Base-by-base conservation (phyloP, 495 filamentous ascomycete species). In the Immersiella caudata region DNA sequence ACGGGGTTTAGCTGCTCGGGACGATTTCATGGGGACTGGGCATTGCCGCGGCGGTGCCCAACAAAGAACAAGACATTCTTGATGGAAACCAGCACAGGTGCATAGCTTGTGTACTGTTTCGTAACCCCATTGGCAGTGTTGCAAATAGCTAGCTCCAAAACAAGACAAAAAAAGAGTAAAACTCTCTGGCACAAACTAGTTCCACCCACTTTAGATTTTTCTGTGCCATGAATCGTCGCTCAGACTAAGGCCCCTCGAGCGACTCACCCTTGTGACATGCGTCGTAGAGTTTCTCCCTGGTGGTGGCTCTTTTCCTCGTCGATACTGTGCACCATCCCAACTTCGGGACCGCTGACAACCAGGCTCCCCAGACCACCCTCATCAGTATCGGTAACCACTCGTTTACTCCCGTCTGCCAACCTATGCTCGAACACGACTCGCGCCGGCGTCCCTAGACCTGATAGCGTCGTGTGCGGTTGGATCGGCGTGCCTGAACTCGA, bases 351-450 rank as follows among this genome's bases (percentile, higher is more conserved):
- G 40, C 40, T 46, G 29, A 27, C 25, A 57, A 67, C n/a, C 21
- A 58, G 40, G 40, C 52, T 67, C 49, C 67, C 61, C 22, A 21
- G 35, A 20, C 16, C 54, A 1, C 33, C 59, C 18, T 21, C 58
- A n/a, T 75, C 70, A 35, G 66, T 68, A 11, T 70, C 66, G 11
- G 55, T 26, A 49, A 73, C 24, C 56, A 69, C 58, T 1, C 22
- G 8, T 8, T 33, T 33, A 33, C 51, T 24, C 24, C 65, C 67
- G 40, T 73, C 69, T 1, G 22, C 22, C 11, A 70, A 46, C 1
- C 66, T 52, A 25, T 74, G 72, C 64, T 75, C 74, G 49, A 74
- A 77, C n/a, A 68, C 64, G 35, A 71, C 27, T 0, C 63, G 40
- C 16, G 52, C 40, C 5, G 70, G 70, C 52, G 62, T 57, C 6